Evolutionary conservation across 257 asterid genomes (phyloP), one percentile per base, ranked within the genome.

Genomic region (Vinca minor): DNA sequence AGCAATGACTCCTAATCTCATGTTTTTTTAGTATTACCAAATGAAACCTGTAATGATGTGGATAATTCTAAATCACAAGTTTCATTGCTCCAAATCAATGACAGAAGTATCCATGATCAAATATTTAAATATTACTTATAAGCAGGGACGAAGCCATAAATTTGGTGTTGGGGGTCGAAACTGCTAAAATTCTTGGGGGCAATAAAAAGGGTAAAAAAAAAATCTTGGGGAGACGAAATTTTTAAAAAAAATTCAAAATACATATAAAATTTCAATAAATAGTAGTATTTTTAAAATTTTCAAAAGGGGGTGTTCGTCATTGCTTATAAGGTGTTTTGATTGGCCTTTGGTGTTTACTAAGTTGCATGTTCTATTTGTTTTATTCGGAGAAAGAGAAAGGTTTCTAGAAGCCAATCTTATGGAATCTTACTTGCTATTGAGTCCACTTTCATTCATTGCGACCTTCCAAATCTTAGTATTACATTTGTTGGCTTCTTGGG

Each of bases 401-500:
- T 18, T 59, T 71, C 72, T 44, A 44, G 28, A 66, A 56, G 32
- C 26, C 26, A 34, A 20, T 20, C 56, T 6, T 6, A 17, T 15
- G 42, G 42, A 11, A 38, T 38, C 42, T 45, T 10, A 45, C 9
- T 57, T 5, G 10, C 26, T 1, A 56, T 20, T 66, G 71, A 56
- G 47, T n/a, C n/a, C n/a, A 20, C 8, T 45, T 47, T 1, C 59
- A 42, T 15, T 58, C 5, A 42, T 42, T 1, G 32, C 56, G 73
- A 77, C 70, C 63, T 73, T 44, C 56, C 75, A n/a, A n/a, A n/a
- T 49, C 72, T 71, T 59, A 39, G 35, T 75, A 34, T 64, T 48
- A 62, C 64, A n/a, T 73, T 52, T 61, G 65, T 39, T 71, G 46
- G 34, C 12, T 44, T 12, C 4, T 44, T 18, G 55, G 10, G 28